Conservation (phyloP, 202 grass and related monocot species). For the Cymbopogon flexuosus region DNA sequence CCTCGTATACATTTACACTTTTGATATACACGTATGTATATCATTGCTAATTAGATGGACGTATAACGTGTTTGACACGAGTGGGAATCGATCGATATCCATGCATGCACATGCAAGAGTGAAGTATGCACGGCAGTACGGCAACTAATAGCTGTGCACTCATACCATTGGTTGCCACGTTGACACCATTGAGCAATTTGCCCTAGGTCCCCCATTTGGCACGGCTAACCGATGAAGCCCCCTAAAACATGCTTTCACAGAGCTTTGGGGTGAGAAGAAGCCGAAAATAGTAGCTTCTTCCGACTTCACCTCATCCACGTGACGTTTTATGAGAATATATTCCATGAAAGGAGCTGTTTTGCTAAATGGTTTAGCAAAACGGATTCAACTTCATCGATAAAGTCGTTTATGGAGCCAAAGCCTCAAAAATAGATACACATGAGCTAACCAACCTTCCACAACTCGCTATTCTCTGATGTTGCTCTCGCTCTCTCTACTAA, state of each 20-base stretch:
- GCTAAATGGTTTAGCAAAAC: too few species aligned
- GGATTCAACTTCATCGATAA: too few species aligned
- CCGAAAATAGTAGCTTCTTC: too few species aligned
- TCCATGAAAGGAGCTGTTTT: too few species aligned
- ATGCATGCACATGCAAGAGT: not conserved
- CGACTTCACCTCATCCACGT: too few species aligned
- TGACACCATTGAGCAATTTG: not conserved
- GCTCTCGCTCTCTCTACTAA: not conserved
- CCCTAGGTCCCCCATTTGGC: not conserved
- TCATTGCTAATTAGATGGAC: not conserved
- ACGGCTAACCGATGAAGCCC: too few species aligned
- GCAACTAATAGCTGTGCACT: not conserved
- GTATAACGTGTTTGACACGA: not conserved
- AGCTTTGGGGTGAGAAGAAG: too few species aligned
- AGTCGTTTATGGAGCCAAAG: too few species aligned
- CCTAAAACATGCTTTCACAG: too few species aligned
- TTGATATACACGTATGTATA: too few species aligned
- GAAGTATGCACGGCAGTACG: not conserved
- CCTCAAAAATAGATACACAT: too few species aligned
- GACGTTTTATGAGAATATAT: too few species aligned
- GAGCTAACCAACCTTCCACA: conserved; percentile 25
- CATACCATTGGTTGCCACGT: not conserved
- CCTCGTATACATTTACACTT: not conserved
- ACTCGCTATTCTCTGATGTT: not conserved
- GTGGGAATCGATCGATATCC: not conserved